Conservation (phyloP, 2,329 filamentous ascomycete genomes). For the Xylariaceae sp. region DNA sequence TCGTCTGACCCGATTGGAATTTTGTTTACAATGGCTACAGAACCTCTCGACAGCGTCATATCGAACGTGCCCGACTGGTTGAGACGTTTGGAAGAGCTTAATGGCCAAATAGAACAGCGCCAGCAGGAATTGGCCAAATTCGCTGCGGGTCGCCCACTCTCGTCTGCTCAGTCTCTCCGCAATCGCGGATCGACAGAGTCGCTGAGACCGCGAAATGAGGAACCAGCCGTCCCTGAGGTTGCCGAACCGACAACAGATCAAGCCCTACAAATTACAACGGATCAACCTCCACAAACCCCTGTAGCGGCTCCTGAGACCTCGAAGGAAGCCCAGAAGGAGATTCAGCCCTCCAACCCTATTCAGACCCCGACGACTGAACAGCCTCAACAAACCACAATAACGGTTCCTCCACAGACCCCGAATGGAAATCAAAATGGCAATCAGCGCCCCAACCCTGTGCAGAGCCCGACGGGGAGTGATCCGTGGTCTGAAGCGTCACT, state of each 20-base stretch:
- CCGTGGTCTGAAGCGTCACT: slow-evolving; percentile 35
- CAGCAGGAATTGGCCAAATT: slow-evolving; percentile 55
- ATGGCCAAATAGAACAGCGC: slow-evolving; percentile 54
- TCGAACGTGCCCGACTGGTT: slow-evolving; percentile 57
- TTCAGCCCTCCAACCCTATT: slow-evolving; percentile 22
- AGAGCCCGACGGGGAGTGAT: slow-evolving; percentile 32
- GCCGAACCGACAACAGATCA: slow-evolving; percentile 16
- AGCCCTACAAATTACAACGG: not conserved
- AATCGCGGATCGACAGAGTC: slow-evolving; percentile 52
- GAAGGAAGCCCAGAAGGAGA: slow-evolving; percentile 20
- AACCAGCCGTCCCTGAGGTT: slow-evolving; percentile 22
- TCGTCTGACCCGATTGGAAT: slow-evolving; percentile 8
- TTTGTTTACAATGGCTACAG: slow-evolving; percentile 40
- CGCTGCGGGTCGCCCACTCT: slow-evolving; percentile 30
- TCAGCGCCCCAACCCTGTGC: slow-evolving; percentile 22
- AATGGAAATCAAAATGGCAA: slow-evolving; percentile 8
- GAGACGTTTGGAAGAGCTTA: slow-evolving; percentile 54
- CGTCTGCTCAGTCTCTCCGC: slow-evolving; percentile 41
- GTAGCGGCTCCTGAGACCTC: slow-evolving; percentile 12
- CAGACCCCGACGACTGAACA: slow-evolving; percentile 22
- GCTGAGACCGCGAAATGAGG: slow-evolving; percentile 46
- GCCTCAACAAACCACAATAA: not conserved
- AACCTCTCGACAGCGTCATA: slow-evolving; percentile 51
- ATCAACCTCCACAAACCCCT: slow-evolving; percentile 9
- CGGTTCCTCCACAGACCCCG: slow-evolving; percentile 10